Conservation (phyloP, 2,329 filamentous ascomycete genomes). For the Ceratocystis papillata region DNA sequence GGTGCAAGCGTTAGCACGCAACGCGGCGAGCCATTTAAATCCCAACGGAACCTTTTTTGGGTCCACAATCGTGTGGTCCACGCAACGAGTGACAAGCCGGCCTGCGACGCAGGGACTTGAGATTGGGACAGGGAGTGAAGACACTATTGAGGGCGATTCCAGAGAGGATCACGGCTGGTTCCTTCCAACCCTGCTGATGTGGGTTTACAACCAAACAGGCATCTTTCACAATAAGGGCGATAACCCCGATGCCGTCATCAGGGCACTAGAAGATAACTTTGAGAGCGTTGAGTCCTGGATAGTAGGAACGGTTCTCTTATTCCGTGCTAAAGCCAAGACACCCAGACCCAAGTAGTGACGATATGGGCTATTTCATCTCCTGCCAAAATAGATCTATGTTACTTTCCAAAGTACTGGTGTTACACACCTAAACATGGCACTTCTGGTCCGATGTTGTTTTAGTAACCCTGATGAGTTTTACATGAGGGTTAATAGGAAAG, state of each 20-base stretch:
- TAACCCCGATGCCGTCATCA: slow-evolving; percentile 30
- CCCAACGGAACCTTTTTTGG: slow-evolving; percentile 28
- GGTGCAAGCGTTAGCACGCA: slow-evolving; percentile 22
- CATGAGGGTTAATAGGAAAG: no score
- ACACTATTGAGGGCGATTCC: slow-evolving; percentile 8
- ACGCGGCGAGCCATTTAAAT: slow-evolving; percentile 25
- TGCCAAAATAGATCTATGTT: not conserved
- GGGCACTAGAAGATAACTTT: slow-evolving; percentile 32
- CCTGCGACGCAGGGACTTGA: slow-evolving; percentile 18
- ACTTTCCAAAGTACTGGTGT: no score
- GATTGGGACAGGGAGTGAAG: not conserved
- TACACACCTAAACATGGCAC: no score
- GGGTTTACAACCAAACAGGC: slow-evolving; percentile 31
- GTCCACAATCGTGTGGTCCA: slow-evolving; percentile 27
- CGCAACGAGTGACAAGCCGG: slow-evolving; percentile 11
- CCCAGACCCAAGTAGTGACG: no score
- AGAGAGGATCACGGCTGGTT: not conserved
- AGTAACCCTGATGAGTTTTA: no score
- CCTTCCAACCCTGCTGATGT: slow-evolving; percentile 26
- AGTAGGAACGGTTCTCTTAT: slow-evolving; percentile 34
- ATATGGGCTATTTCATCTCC: not conserved
- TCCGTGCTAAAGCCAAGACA: slow-evolving; percentile 25
- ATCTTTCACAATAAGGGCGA: slow-evolving; percentile 36
- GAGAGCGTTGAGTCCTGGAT: slow-evolving; percentile 34
- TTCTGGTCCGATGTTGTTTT: no score